A percentile compares a stretch with the other conserved stretches of the same genome.
These are phyloP conservation scores for Geoglossum cookeanum DNA, from an alignment of 2,329 filamentous ascomycete genomes.

Conservation along the genomic window DNA sequence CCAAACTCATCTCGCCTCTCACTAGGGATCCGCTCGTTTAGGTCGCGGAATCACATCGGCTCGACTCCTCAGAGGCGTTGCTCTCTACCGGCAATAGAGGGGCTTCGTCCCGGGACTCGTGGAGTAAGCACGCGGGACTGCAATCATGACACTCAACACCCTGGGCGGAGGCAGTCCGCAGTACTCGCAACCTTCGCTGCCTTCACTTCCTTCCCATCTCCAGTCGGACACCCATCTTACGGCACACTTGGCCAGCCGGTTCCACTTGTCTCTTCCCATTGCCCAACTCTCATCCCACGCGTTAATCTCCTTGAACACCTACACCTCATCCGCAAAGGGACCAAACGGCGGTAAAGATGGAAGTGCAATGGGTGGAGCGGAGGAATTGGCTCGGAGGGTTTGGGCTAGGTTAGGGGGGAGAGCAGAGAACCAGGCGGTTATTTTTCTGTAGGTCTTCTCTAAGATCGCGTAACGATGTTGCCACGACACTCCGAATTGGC, in stretches of 20 bases:
- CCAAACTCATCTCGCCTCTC: not conserved
- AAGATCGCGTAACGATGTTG: not conserved
- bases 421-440: slow-evolving; percentile 78
- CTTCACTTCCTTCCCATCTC: slow-evolving; percentile 66
- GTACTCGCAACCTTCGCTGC: slow-evolving; percentile 66
- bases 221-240: slow-evolving; percentile 65
- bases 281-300: slow-evolving; percentile 81
- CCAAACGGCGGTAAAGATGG: slow-evolving; percentile 82
- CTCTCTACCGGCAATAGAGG: not conserved
- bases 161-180: slow-evolving; percentile 30
- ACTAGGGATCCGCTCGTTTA: not conserved
- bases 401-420: slow-evolving; percentile 71
- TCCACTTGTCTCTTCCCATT: slow-evolving; percentile 78
- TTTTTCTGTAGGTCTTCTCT: slow-evolving; percentile 62
- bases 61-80: not conserved
- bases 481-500: not conserved
- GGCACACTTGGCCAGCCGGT: slow-evolving; percentile 68
- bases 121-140: slow-evolving; percentile 3
- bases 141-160: slow-evolving; percentile 35
- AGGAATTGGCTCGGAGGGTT: slow-evolving; percentile 75
- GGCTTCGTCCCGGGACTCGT: slow-evolving; percentile 11
- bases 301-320: slow-evolving; percentile 84
- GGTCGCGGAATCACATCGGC: not conserved
- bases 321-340: slow-evolving; percentile 72
- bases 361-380: slow-evolving; percentile 78